Conservation (phyloP, 2,329 filamentous ascomycete genomes). For the Fusarium sp. region DNA sequence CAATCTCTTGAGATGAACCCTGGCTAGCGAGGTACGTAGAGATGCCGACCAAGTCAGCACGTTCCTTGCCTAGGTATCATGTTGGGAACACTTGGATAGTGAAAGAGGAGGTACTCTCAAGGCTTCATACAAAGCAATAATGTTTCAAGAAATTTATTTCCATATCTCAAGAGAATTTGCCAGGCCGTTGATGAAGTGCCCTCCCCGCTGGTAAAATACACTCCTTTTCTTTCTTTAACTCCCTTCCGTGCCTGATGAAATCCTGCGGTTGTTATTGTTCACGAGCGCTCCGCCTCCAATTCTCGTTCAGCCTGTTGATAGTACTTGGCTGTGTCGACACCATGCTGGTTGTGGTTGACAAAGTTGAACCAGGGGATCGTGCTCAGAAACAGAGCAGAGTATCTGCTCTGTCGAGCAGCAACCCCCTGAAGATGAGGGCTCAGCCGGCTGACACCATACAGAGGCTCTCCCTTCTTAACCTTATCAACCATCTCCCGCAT, state of each 20-base stretch:
- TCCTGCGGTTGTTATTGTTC: neutral
- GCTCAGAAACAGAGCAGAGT: conserved; percentile 84
- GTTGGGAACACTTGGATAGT: neutral
- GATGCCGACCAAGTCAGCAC: neutral
- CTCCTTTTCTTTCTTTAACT: conserved; percentile 20
- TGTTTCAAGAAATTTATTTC: conserved; percentile 41
- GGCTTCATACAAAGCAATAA: neutral
- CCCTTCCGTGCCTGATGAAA: neutral
- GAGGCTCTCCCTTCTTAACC: conserved; percentile 89
- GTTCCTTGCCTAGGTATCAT: neutral
- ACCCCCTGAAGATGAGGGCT: conserved; percentile 94
- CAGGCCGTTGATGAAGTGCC: conserved; percentile 36
- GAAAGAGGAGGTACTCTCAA: neutral
- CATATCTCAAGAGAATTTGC: conserved; percentile 38
- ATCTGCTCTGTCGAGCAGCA: conserved; percentile 90
- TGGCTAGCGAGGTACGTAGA: neutral
- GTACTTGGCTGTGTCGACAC: conserved; percentile 98
- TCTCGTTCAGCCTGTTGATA: conserved; percentile 95
- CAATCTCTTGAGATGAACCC: neutral
- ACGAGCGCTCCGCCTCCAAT: conserved; percentile 76
- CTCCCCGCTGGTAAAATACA: conserved; percentile 45
- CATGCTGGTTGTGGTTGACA: conserved; percentile 95
- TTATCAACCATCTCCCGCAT: conserved; percentile 98
- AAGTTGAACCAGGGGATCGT: conserved; percentile 98
- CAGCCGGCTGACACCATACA: conserved; percentile 84